Conservation (phyloP, 192 early-diverging fungal species). For the Geranomyces variabilis region DNA sequence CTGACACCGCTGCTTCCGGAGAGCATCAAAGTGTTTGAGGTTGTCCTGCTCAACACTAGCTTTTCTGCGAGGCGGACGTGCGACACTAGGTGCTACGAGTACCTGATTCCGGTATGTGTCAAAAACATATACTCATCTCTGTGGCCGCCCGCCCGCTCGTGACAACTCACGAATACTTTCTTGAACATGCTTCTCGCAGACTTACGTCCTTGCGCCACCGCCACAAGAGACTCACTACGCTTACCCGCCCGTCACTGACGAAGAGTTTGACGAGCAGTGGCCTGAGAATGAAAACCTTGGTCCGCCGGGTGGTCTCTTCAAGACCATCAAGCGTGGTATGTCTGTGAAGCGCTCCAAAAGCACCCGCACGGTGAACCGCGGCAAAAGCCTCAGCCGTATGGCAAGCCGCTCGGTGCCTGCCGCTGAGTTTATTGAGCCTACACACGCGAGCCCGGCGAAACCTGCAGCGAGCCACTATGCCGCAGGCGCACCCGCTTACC, state of each 20-base stretch:
- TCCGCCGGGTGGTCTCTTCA: slow-evolving; percentile 43
- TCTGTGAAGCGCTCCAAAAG: slow-evolving; percentile 36
- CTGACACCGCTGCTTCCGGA: slow-evolving; percentile 20
- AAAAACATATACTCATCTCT: no score
- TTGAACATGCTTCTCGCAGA: slow-evolving; percentile 29
- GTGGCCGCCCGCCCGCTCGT: no score
- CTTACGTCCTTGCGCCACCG: slow-evolving; percentile 53
- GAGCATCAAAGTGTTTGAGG: slow-evolving; percentile 29
- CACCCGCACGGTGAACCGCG: slow-evolving; percentile 7
- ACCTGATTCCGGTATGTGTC: slow-evolving; percentile 49
- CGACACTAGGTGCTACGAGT: slow-evolving; percentile 55
- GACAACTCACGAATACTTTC: no score
- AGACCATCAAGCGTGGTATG: slow-evolving; percentile 41
- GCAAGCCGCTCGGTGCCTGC: background rate
- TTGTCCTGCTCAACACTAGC: slow-evolving; percentile 26
- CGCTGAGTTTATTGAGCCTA: background rate
- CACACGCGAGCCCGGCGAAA: background rate
- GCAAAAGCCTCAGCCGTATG: slow-evolving; percentile 9
- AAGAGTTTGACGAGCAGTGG: slow-evolving; percentile 38
- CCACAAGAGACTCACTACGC: slow-evolving; percentile 49
- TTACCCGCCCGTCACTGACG: slow-evolving; percentile 26
- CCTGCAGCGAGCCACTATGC: slow-evolving; percentile 7
- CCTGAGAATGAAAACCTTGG: slow-evolving; percentile 26
- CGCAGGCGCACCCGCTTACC: no score
- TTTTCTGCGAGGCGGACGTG: slow-evolving; percentile 56